phyloP scores from a whole-genome alignment of 495 filamentous ascomycete species.

The Penicillium cinerascens region DNA sequence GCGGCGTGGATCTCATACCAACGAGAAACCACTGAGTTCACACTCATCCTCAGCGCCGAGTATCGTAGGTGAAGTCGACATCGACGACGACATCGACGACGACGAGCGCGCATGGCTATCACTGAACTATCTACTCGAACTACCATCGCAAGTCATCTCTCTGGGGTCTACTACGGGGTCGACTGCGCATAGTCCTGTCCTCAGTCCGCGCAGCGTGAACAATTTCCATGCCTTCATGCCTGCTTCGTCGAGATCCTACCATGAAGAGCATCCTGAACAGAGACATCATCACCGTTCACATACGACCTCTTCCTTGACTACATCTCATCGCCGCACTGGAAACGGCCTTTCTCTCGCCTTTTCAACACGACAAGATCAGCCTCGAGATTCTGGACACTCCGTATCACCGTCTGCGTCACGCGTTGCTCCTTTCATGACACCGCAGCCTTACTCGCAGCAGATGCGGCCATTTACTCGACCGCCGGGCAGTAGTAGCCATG shows the following conservation, averaged over 20 bases:
- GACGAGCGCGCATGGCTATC: slow-evolving; percentile 69
- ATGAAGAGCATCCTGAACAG: slow-evolving; percentile 1
- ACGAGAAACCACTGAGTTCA: slow-evolving; percentile 21
- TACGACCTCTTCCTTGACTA: slow-evolving; percentile 31
- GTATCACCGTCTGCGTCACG: slow-evolving; percentile 13
- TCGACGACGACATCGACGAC: slow-evolving; percentile 25
- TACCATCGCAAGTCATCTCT: slow-evolving; percentile 47
- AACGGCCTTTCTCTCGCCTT: slow-evolving; percentile 16
- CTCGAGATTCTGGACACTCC: not conserved
- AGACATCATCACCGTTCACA: slow-evolving; percentile 36
- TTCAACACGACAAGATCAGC: slow-evolving; percentile 19
- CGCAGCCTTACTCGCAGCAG: slow-evolving; percentile 19
- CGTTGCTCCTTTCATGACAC: slow-evolving; percentile 22
- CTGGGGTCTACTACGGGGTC: slow-evolving; percentile 12
- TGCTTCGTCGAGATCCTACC: not conserved
- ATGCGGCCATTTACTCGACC: slow-evolving; percentile 3
- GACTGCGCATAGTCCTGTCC: slow-evolving; percentile 6
- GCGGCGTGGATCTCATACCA: slow-evolving; percentile 18
- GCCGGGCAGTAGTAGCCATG: not conserved
- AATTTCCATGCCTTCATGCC: slow-evolving; percentile 6
- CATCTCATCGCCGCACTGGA: slow-evolving; percentile 5
- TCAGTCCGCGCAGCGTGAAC: not conserved
- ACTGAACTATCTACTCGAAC: slow-evolving; percentile 68
- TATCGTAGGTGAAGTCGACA: slow-evolving; percentile 12
- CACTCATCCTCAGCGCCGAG: slow-evolving; percentile 36